Conservation (phyloP, 805 yeast species). For the Metschnikowia lunata region DNA sequence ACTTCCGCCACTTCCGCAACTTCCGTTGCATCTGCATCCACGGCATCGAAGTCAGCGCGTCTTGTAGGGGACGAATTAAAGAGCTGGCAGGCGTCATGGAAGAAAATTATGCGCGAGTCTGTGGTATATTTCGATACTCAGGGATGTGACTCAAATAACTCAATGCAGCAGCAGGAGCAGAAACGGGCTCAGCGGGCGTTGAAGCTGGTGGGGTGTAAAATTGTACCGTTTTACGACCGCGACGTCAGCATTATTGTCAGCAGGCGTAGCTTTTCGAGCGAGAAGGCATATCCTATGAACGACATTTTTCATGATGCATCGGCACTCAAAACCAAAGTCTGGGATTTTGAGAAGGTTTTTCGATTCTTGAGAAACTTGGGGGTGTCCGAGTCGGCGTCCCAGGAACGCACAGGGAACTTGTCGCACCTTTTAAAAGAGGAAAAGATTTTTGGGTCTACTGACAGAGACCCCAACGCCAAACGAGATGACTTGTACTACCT, state of each 20-base stretch:
- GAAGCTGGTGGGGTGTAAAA: slow-evolving; percentile 45
- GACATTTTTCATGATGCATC: slow-evolving; percentile 68
- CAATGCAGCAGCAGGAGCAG: slow-evolving; percentile 33
- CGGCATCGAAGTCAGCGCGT: slow-evolving; percentile 20
- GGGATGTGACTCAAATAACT: slow-evolving; percentile 36
- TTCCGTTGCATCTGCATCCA: slow-evolving; percentile 3
- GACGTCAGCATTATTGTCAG: slow-evolving; percentile 72
- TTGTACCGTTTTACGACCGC: slow-evolving; percentile 49
- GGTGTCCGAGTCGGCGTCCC: slow-evolving; percentile 18
- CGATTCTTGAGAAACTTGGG: slow-evolving; percentile 68
- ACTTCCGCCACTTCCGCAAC: slow-evolving; percentile 6
- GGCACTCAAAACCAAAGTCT: slow-evolving; percentile 65
- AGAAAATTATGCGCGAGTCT: slow-evolving; percentile 53
- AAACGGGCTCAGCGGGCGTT: slow-evolving; percentile 43
- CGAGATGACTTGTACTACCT: slow-evolving; percentile 84
- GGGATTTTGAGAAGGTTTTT: slow-evolving; percentile 83
- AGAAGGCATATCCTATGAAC: slow-evolving; percentile 39
- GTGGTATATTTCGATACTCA: slow-evolving; percentile 59
- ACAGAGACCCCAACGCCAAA: slow-evolving; percentile 80
- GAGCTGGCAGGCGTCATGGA: slow-evolving; percentile 67
- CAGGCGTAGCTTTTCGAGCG: slow-evolving; percentile 46
- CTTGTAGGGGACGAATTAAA: slow-evolving; percentile 44
- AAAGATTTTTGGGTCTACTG: slow-evolving; percentile 79
- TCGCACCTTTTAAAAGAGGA: slow-evolving; percentile 72
- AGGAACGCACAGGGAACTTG: slow-evolving; percentile 20